Evolutionary conservation across 768 basidiomycete species (phyloP).

Genomic region (Termitomyces titanicus): DNA sequence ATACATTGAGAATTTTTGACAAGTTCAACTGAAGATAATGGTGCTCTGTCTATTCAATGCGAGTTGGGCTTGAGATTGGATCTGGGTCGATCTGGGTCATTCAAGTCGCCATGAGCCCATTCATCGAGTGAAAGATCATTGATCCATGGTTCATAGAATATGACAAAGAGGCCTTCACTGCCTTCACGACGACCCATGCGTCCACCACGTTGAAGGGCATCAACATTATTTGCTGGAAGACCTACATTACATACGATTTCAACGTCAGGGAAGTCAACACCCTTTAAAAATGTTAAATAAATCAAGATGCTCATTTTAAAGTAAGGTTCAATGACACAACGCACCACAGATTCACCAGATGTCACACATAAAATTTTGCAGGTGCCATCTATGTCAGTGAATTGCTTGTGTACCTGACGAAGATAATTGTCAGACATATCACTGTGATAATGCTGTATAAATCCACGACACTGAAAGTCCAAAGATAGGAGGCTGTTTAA

Average conservation of each 20-base stretch:
- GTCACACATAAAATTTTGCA: slow-evolving; percentile 23
- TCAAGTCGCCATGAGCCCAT: neutral
- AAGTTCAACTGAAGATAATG: slow-evolving; percentile 3
- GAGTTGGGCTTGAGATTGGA: neutral
- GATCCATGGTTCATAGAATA: slow-evolving; percentile 11
- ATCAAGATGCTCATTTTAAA: neutral
- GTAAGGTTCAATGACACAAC: neutral
- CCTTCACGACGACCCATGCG: slow-evolving; percentile 4
- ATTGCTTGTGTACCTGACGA: slow-evolving; percentile 12
- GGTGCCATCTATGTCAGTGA: slow-evolving; percentile 6
- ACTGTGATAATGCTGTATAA: slow-evolving; percentile 23
- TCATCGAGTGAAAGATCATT: neutral
- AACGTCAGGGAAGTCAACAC: slow-evolving; percentile 21
- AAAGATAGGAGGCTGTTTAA: slow-evolving; percentile 8
- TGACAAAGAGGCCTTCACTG: slow-evolving; percentile 10
- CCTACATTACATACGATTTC: slow-evolving; percentile 18
- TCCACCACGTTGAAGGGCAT: slow-evolving; percentile 15
- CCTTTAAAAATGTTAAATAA: neutral
- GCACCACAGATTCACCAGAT: neutral
- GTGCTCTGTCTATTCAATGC: neutral
- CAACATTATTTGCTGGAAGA: too few species aligned
- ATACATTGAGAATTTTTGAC: slow-evolving; percentile 6
- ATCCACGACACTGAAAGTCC: neutral
- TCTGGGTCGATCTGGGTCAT: slow-evolving; percentile 5
- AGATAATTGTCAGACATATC: slow-evolving; percentile 25